Conservation (phyloP, 352 stramenopile species). For the Albugo laibachii region DNA sequence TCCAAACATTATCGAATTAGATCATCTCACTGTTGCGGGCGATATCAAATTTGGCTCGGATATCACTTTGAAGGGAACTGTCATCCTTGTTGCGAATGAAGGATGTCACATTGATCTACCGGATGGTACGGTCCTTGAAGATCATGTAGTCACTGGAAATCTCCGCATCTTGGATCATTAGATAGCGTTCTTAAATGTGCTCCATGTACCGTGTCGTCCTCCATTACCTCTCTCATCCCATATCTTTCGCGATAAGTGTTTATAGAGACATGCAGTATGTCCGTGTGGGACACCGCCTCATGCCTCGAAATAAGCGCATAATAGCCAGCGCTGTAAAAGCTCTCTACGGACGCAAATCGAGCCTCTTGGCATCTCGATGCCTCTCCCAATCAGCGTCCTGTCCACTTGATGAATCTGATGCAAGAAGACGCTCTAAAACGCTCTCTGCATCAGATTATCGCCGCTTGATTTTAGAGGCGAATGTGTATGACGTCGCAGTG, state of each 20-base stretch:
- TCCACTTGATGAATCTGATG: no score
- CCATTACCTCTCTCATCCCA: no score
- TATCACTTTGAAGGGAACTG: constrained; percentile 85
- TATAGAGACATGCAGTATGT: no score
- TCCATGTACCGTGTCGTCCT: no score
- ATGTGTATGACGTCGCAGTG: constrained; percentile 72
- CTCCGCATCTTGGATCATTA: constrained; percentile 87
- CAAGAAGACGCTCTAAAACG: not conserved
- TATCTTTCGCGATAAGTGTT: no score
- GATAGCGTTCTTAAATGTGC: constrained; percentile 1
- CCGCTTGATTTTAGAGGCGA: constrained; percentile 70
- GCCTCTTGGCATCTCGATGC: no score
- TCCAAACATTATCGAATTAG: constrained; percentile 84
- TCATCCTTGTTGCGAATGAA: constrained; percentile 90
- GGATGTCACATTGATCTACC: constrained; percentile 85
- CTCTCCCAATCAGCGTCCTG: no score
- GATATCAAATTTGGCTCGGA: constrained; percentile 87
- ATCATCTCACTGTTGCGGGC: constrained; percentile 84
- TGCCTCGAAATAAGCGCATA: no score
- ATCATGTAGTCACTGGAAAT: constrained; percentile 90
- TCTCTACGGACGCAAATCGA: no score
- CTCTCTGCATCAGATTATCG: constrained; percentile 36
- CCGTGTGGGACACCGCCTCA: no score
- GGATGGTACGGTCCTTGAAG: constrained; percentile 82
- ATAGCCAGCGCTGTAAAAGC: no score